Evolutionary conservation across 768 basidiomycete genomes (phyloP).

Genomic region (Neoboletus subvelutipes): DNA sequence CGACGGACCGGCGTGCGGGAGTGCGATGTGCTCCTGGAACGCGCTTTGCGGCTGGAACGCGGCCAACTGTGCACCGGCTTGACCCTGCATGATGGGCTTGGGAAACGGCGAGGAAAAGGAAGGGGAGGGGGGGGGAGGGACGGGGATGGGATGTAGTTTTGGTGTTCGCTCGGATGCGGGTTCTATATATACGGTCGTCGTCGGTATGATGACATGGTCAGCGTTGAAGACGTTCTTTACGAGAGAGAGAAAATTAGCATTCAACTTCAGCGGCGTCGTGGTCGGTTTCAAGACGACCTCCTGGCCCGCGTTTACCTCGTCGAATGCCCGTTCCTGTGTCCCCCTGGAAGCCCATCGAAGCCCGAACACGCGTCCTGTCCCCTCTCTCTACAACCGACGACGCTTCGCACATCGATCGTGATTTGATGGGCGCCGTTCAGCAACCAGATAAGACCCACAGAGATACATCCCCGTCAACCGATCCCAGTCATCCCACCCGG

Average conservation of each 20-base stretch:
- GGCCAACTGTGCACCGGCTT: conserved; percentile 11
- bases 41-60: conserved; percentile 15
- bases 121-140: too few relatives aligned
- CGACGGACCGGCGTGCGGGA: not conserved
- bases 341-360: conserved; percentile 18
- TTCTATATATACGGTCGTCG: conserved; percentile 20
- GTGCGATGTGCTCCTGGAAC: conserved; percentile 18
- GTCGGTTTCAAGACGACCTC: not conserved
- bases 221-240: not conserved
- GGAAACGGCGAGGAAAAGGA: too few relatives aligned
- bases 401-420: conserved; percentile 28
- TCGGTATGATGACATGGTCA: not conserved
- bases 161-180: not conserved
- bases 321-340: conserved; percentile 17
- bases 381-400: not conserved
- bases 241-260: conserved; percentile 18
- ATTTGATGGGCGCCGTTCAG: conserved; percentile 19
- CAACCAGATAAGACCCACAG: conserved; percentile 3
- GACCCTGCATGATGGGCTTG: conserved; percentile 7
- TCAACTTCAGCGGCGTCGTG: conserved; percentile 24
- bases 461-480: not conserved
- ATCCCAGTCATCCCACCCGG: conserved; percentile 2
- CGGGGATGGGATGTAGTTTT: too few relatives aligned
- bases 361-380: conserved; percentile 13
- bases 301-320: not conserved